These are phyloP conservation scores for Leersia perrieri DNA, from an alignment of 176 grass and related monocot genomes.

Conservation along the genomic window DNA sequence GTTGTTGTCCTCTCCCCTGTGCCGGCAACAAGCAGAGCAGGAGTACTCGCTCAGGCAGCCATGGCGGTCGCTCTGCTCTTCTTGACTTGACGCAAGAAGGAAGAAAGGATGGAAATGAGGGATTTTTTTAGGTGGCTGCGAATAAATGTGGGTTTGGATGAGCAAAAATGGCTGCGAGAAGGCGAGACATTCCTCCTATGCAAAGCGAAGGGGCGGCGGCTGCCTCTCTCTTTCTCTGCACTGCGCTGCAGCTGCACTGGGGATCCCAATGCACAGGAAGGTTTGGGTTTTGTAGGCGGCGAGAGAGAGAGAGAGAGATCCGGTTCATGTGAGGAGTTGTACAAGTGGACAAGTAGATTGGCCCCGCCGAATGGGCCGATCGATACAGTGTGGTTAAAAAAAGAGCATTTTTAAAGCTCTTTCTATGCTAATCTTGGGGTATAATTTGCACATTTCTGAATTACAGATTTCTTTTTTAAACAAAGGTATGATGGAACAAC, in stretches of 20 bases:
- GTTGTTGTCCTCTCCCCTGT: too few relatives aligned
- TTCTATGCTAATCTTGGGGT: too few relatives aligned
- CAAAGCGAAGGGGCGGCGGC: not conserved
- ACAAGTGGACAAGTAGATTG: too few relatives aligned
- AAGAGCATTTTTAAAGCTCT: too few relatives aligned
- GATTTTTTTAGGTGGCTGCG: conserved; percentile 36
- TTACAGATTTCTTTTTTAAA: too few relatives aligned
- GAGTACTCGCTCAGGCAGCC: not conserved
- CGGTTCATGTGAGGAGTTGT: not conserved
- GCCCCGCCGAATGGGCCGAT: too few relatives aligned
- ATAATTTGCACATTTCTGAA: too few relatives aligned
- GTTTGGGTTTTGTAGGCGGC: not conserved
- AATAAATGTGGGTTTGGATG: conserved; percentile 30
- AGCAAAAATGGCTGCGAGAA: conserved; percentile 1
- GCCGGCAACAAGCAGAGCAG: not conserved
- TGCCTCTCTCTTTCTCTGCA: too few relatives aligned
- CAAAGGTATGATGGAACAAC: too few relatives aligned
- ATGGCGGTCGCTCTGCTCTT: not conserved
- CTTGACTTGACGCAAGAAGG: not conserved
- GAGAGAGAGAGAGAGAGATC: too few relatives aligned
- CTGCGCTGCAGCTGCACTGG: not conserved
- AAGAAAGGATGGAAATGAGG: not conserved
- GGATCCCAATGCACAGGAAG: too few relatives aligned
- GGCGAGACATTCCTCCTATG: conserved; percentile 49
- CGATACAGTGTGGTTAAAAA: too few relatives aligned